Percentiles rank a stretch among this genome's conserved stretches.
These are phyloP conservation scores for Chaetoceros muelleri DNA, from an alignment of 108 stramenopile genomes.

Conservation along the genomic window DNA sequence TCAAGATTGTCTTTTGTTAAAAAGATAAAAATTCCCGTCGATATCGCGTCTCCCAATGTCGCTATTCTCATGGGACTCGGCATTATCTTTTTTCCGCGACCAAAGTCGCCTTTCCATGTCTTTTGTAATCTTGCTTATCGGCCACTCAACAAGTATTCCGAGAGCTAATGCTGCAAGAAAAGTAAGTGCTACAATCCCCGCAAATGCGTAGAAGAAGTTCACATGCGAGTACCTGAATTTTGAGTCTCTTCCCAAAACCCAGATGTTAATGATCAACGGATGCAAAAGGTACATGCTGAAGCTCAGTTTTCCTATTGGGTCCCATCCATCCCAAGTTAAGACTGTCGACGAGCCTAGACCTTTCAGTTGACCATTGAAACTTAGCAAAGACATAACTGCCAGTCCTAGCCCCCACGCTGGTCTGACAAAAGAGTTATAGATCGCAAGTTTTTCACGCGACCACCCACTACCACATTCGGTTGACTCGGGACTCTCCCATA, in stretches of 20 bases:
- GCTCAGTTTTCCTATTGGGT: conserved; percentile 31
- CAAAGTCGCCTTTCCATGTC: neutral
- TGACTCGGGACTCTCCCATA: neutral
- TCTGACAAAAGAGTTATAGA: conserved; percentile 14
- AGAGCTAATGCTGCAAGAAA: conserved; percentile 22
- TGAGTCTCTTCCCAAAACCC: conserved; percentile 23
- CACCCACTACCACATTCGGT: neutral
- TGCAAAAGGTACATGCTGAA: conserved; percentile 46
- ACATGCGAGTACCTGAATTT: conserved; percentile 24
- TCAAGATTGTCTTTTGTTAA: too few species aligned
- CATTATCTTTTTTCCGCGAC: neutral
- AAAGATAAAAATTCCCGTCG: too few species aligned
- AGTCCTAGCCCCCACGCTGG: conserved; percentile 8
- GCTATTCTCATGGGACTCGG: too few species aligned
- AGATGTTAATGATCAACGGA: conserved; percentile 40
- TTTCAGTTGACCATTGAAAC: neutral
- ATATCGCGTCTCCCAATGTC: too few species aligned
- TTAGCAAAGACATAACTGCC: neutral
- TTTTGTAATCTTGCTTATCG: conserved; percentile 2
- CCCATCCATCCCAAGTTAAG: conserved; percentile 33
- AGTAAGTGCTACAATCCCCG: conserved; percentile 18
- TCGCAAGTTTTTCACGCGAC: conserved; percentile 21
- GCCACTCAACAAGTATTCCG: conserved; percentile 29
- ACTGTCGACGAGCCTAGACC: conserved; percentile 9
- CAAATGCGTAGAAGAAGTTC: conserved; percentile 23